A percentile compares a stretch with the other conserved stretches of the same genome.
These are phyloP conservation scores for Lithohypha guttulata DNA, from an alignment of 2,329 filamentous ascomycete genomes.

Conservation along the genomic window DNA sequence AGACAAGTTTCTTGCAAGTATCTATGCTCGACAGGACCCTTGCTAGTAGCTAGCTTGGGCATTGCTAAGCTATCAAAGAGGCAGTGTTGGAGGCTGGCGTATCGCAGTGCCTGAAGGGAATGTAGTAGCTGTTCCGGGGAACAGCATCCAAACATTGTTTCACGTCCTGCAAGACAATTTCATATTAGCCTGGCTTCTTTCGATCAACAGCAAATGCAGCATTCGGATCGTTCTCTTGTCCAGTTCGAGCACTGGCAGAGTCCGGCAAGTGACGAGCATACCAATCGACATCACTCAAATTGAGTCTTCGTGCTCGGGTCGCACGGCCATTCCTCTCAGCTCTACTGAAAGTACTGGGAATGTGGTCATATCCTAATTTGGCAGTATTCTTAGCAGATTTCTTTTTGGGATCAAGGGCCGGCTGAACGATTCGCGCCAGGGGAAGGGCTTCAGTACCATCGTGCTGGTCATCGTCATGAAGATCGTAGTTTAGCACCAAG, in stretches of 20 bases:
- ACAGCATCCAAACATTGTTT: not conserved
- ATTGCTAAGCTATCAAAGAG: no score
- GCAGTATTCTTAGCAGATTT: constrained; percentile 26
- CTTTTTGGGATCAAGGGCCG: constrained; percentile 21
- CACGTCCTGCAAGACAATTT: constrained; percentile 7
- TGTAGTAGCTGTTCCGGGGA: not conserved
- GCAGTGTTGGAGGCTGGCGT: not conserved
- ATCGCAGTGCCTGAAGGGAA: not conserved
- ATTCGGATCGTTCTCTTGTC: constrained; percentile 1
- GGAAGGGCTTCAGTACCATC: constrained; percentile 53
- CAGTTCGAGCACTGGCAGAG: not conserved
- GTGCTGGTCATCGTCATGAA: constrained; percentile 68
- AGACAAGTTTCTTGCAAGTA: no score
- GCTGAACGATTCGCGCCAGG: constrained; percentile 31
- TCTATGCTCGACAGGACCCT: no score
- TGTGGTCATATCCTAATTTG: constrained; percentile 32
- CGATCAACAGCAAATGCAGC: not conserved
- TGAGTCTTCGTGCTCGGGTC: constrained; percentile 78
- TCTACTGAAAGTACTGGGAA: constrained; percentile 27
- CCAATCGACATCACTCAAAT: constrained; percentile 97
- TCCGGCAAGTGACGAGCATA: constrained; percentile 39
- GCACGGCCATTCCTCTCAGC: constrained; percentile 53
- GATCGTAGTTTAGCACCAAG: constrained; percentile 89
- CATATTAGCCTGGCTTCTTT: constrained; percentile 23
- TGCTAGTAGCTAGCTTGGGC: no score